These are phyloP conservation scores for Heliamphora pulchella DNA, from an alignment of 179 eudicot species.

Conservation along the genomic window DNA sequence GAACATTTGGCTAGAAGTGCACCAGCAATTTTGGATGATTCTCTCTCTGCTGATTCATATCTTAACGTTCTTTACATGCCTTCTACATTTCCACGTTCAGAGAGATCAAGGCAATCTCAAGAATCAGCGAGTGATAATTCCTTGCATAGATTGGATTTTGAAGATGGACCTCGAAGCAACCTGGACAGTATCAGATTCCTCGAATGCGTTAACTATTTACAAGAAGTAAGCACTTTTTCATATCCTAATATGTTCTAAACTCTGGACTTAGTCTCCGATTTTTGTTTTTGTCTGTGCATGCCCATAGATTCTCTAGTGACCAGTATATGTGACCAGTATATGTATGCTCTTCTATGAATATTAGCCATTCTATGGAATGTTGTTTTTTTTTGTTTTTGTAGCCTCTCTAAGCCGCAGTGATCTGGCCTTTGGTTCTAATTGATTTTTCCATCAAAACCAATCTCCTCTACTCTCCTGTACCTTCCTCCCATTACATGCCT, in stretches of 20 bases:
- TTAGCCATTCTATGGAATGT: slow-evolving; percentile 1
- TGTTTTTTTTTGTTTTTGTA: not conserved
- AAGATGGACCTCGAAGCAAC: slow-evolving; percentile 91
- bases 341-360: not conserved
- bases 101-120: slow-evolving; percentile 65
- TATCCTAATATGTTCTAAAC: not conserved
- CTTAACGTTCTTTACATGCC: slow-evolving; percentile 98
- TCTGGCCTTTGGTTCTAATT: not conserved
- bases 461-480: not conserved
- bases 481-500: not conserved
- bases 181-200: slow-evolving; percentile 75
- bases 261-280: not conserved
- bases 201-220: slow-evolving; percentile 85
- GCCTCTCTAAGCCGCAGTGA: not conserved
- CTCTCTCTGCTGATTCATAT: slow-evolving; percentile 97
- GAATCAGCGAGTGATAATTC: slow-evolving; percentile 54
- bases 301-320: not conserved
- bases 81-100: slow-evolving; percentile 92
- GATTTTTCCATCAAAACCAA: not conserved
- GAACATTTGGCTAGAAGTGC: slow-evolving; percentile 97
- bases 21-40: slow-evolving; percentile 91
- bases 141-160: slow-evolving; percentile 37
- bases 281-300: not conserved
- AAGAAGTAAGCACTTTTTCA: slow-evolving; percentile 55
- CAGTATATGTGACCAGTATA: not conserved